These are phyloP conservation scores for Pleodorina starrii DNA, from an alignment of 139 green algal species.

Conservation along the genomic window DNA sequence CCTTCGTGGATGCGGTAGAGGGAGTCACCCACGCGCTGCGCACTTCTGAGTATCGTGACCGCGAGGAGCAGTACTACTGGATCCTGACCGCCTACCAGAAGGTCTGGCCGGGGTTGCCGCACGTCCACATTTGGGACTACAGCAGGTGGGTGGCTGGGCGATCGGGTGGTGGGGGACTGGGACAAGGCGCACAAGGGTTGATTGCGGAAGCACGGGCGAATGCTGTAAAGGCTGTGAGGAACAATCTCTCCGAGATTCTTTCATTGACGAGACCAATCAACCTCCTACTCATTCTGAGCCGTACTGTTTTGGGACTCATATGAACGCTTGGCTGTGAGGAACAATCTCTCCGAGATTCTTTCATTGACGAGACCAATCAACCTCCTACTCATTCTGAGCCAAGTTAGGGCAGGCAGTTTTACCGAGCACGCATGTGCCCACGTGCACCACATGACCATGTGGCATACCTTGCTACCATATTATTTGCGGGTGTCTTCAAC, in stretches of 20 bases:
- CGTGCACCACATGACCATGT: too few species aligned
- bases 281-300: conserved; percentile 72
- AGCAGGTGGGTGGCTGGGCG: conserved; percentile 67
- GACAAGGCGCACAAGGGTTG: too few species aligned
- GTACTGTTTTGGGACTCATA: too few species aligned
- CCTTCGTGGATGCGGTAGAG: conserved; percentile 95
- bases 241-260: conserved; percentile 4
- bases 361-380: conserved; percentile 40
- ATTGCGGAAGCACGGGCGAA: too few species aligned
- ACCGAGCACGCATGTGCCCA: too few species aligned
- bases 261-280: conserved; percentile 40
- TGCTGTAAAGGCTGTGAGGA: conserved; percentile 39
- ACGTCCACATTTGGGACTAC: conserved; percentile 98
- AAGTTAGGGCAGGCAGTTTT: too few species aligned
- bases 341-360: conserved; percentile 4
- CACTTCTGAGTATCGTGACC: conserved; percentile 94
- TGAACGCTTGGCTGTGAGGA: conserved; percentile 21
- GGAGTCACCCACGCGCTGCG: conserved; percentile 97
- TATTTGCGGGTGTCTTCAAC: too few species aligned
- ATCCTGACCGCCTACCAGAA: conserved; percentile 84
- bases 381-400: conserved; percentile 72
- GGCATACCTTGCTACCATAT: too few species aligned
- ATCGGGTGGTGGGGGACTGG: background rate
- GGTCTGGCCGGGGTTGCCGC: conserved; percentile 82
- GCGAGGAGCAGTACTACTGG: conserved; percentile 91